Base-by-base conservation (phyloP, 805 yeast species). In the Scheffersomyces lignosus region DNA sequence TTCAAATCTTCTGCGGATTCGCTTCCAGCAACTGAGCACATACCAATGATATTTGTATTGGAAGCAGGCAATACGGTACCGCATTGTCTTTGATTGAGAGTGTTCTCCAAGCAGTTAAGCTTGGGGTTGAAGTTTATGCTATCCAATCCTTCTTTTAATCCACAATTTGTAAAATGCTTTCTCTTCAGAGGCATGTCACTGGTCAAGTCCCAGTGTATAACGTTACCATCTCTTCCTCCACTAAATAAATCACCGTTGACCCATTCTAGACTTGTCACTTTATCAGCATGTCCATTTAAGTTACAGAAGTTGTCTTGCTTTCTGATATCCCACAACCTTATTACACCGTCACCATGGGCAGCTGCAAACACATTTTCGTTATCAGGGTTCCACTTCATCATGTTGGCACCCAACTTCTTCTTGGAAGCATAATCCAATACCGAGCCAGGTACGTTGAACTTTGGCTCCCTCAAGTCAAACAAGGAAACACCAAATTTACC, bases 321-420 rank as follows among this genome's bases (percentile, higher is more conserved):
- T 44, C 95, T 70, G 30, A 83, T 77, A 60, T 87, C 95, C 95
- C 95, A 87, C 22, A 87, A 64, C 45, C 80, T 66, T 28, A 81
- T 73, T 3, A 75, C 58, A 3, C 77, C 77, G 45, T 77, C 78
- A 24, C 64, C 58, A 46, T 80, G 84, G 5, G 81, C 77, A 2
- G 88, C 77, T 3, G 89, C 87, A 17, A 87, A 65, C 15, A 78
- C 61, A 48, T 81, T 73, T 20, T 80, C 74, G 55, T 83, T 73
- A 13, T 61, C 51, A 1, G 81, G 75, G 33, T 82, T 75, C 95
- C 93, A 87, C 47, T 71, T 72, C 32, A 81, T 75, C 14, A 62
- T 38, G 33, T 70, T 67, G 0, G 81, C 68, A 14, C 47, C 45
- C 18, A 62, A 38, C 26, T 50, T 44, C 18, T 45, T 38, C 14